Evolutionary conservation across 306 rosid genomes (phyloP).

Genomic region (Vigna radiata): DNA sequence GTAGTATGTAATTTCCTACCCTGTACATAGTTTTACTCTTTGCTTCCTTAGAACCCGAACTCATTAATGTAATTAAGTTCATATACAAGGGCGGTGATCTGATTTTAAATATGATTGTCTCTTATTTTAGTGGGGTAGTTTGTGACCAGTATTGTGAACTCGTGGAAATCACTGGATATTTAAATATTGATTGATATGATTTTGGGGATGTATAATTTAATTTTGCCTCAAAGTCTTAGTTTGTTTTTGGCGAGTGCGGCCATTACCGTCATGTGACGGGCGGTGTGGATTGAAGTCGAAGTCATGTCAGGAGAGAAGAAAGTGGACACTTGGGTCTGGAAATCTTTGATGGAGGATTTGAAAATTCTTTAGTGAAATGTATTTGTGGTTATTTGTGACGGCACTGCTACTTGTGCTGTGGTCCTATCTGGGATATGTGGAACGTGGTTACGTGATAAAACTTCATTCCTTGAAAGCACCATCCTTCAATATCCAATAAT

Average conservation of each 20-base stretch:
- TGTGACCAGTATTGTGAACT: constrained; percentile 29
- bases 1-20: constrained; percentile 46
- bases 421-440: constrained; percentile 37
- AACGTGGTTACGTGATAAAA: constrained; percentile 44
- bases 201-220: constrained; percentile 31
- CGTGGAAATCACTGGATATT: constrained; percentile 37
- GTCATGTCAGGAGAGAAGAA: constrained; percentile 39
- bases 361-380: constrained; percentile 28
- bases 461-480: constrained; percentile 46
- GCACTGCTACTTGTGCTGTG: constrained; percentile 43
- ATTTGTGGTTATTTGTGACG: constrained; percentile 31
- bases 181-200: constrained; percentile 32
- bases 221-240: not conserved
- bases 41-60: constrained; percentile 32
- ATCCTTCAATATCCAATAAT: constrained; percentile 38
- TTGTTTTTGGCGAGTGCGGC: not conserved
- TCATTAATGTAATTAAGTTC: constrained; percentile 59
- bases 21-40: constrained; percentile 55
- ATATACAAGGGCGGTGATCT: constrained; percentile 45
- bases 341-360: constrained; percentile 30
- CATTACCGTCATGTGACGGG: not conserved
- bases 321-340: constrained; percentile 40
- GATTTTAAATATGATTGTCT: constrained; percentile 31
- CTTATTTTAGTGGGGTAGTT: constrained; percentile 30
- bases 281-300: constrained; percentile 29